Percentiles rank a stretch among this genome's conserved stretches.
Conservation (phyloP, 2,329 filamentous ascomycete genomes). For the Diaporthe citri region DNA sequence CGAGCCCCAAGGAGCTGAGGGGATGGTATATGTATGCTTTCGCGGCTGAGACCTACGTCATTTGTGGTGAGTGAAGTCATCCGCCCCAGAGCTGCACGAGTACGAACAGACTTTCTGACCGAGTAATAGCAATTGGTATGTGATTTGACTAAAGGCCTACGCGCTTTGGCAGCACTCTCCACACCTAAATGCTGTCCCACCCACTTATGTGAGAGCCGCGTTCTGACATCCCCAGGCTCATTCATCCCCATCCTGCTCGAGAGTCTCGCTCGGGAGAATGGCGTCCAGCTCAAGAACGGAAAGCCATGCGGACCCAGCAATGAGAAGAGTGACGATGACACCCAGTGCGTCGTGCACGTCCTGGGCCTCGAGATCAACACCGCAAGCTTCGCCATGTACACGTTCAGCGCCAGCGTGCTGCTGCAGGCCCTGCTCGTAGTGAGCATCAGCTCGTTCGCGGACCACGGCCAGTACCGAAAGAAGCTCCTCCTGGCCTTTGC, state of each 20-base stretch:
- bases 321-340: slow-evolving; percentile 57
- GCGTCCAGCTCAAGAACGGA: slow-evolving; percentile 83
- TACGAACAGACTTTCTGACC: slow-evolving; percentile 22
- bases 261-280: slow-evolving; percentile 91
- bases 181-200: neutral
- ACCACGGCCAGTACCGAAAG: slow-evolving; percentile 94
- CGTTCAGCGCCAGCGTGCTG: slow-evolving; percentile 92
- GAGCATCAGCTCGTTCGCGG: slow-evolving; percentile 94
- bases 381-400: slow-evolving; percentile 97
- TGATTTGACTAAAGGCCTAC: neutral
- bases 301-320: slow-evolving; percentile 80
- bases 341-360: slow-evolving; percentile 86
- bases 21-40: slow-evolving; percentile 98
- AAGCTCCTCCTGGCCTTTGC: slow-evolving; percentile 88
- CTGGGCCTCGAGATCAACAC: slow-evolving; percentile 92
- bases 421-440: slow-evolving; percentile 92
- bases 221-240: slow-evolving; percentile 68
- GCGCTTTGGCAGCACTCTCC: neutral
- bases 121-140: slow-evolving; percentile 47
- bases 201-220: slow-evolving; percentile 38
- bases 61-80: slow-evolving; percentile 78
- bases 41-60: slow-evolving; percentile 95
- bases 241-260: slow-evolving; percentile 98
- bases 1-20: slow-evolving; percentile 85
- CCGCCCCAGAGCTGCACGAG: neutral